These are phyloP conservation scores for Magnaporthiopsis poae DNA, from an alignment of 2,329 filamentous ascomycete species.

Conservation along the genomic window DNA sequence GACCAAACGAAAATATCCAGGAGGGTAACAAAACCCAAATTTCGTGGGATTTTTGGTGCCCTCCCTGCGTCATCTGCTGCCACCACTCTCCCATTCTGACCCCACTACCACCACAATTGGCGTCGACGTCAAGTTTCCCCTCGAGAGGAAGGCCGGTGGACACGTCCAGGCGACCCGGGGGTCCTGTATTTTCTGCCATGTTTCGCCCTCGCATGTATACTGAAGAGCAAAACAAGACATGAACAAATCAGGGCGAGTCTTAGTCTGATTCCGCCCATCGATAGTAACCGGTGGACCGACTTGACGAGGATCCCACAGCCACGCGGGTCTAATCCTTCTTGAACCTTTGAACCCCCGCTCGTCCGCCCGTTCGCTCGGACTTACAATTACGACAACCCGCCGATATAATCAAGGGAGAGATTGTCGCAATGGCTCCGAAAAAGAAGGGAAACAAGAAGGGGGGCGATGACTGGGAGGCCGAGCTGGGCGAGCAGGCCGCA, in stretches of 20 bases:
- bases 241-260: not conserved
- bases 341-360: not conserved
- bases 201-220: not conserved
- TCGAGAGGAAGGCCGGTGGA: not conserved
- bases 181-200: not conserved
- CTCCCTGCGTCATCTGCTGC: not conserved
- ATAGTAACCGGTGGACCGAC: not conserved
- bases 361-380: not conserved
- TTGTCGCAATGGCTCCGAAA: slow-evolving; percentile 71
- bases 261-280: not conserved
- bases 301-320: not conserved
- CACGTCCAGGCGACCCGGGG: not conserved
- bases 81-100: not conserved
- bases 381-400: not conserved
- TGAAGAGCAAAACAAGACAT: not conserved
- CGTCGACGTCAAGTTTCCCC: not conserved
- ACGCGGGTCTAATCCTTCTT: not conserved
- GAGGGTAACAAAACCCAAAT: not conserved
- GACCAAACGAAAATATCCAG: not conserved
- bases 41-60: not conserved
- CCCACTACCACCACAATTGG: not conserved
- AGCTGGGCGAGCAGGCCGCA: slow-evolving; percentile 69
- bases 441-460: slow-evolving; percentile 81
- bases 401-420: not conserved
- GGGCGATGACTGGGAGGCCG: slow-evolving; percentile 89